phyloP scores from a whole-genome alignment of 371 early-diverging fungal genomes.

The Mortierella sp. region DNA sequence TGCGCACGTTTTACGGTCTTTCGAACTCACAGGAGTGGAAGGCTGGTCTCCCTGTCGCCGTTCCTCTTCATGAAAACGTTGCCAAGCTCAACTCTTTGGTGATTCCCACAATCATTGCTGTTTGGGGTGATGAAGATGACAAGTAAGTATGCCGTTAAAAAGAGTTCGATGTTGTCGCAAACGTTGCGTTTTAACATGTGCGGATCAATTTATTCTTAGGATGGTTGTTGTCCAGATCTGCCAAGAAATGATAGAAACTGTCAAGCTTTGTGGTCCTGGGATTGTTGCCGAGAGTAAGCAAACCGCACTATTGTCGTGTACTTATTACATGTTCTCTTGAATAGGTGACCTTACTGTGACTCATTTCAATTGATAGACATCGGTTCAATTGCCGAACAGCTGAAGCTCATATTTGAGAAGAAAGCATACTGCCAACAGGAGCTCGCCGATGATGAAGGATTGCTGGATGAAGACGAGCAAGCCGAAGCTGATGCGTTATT shows the following conservation, averaged over 20 bases:
- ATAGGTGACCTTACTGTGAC: not conserved
- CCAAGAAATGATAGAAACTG: conserved; percentile 75
- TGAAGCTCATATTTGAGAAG: conserved; percentile 82
- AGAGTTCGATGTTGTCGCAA: not conserved
- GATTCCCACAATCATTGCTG: conserved; percentile 75
- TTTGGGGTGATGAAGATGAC: conserved; percentile 89
- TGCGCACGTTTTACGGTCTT: conserved; percentile 81
- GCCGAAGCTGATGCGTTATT: conserved; percentile 88
- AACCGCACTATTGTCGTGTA: not conserved
- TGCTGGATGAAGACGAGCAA: conserved; percentile 83
- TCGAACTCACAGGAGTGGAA: conserved; percentile 75
- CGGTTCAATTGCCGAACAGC: conserved; percentile 67
- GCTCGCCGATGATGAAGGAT: conserved; percentile 77
- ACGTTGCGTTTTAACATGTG: not conserved
- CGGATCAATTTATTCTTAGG: conserved; percentile 27
- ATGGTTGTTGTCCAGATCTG: conserved; percentile 84
- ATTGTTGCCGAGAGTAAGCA: conserved; percentile 76
- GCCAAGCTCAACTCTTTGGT: conserved; percentile 73
- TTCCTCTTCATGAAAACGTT: conserved; percentile 83
- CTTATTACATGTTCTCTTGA: not conserved
- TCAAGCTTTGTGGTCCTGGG: conserved; percentile 84
- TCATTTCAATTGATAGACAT: conserved; percentile 58
- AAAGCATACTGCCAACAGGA: conserved; percentile 87
- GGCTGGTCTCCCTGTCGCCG: conserved; percentile 76
- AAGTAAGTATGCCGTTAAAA: conserved; percentile 55